phyloP scores from a whole-genome alignment of 768 basidiomycete species.

The Lactifluus echinatus region DNA sequence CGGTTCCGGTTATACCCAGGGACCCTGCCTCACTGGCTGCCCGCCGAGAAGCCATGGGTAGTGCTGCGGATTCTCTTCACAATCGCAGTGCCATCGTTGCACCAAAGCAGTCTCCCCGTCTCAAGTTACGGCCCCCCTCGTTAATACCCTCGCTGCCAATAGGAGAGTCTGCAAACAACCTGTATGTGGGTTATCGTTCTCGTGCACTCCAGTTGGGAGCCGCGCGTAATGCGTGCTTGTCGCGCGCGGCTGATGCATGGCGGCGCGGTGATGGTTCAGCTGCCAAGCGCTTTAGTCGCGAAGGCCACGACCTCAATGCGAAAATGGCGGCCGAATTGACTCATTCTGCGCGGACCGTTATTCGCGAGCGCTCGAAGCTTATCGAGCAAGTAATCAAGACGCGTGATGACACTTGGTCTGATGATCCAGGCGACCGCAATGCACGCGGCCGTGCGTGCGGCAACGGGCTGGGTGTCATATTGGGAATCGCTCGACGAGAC shows the following conservation, averaged over 20 bases:
- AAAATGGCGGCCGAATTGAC: slow-evolving; percentile 86
- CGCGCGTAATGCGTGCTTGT: slow-evolving; percentile 88
- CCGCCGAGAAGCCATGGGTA: slow-evolving; percentile 50
- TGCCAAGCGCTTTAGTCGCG: slow-evolving; percentile 88
- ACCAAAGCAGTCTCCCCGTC: slow-evolving; percentile 72
- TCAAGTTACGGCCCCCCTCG: slow-evolving; percentile 74
- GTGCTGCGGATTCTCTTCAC: slow-evolving; percentile 52
- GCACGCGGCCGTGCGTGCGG: slow-evolving; percentile 69
- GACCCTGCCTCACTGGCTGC: slow-evolving; percentile 36
- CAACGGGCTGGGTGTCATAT: slow-evolving; percentile 72
- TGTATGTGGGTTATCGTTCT: slow-evolving; percentile 87
- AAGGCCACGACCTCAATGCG: slow-evolving; percentile 88
- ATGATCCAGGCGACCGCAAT: slow-evolving; percentile 74
- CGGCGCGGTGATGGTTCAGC: slow-evolving; percentile 90
- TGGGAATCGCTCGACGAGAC: slow-evolving; percentile 72
- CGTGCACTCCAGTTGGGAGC: slow-evolving; percentile 89
- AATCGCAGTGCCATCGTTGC: slow-evolving; percentile 64
- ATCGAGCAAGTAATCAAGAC: slow-evolving; percentile 67
- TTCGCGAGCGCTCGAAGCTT: slow-evolving; percentile 69
- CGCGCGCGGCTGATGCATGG: slow-evolving; percentile 95
- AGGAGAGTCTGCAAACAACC: slow-evolving; percentile 63
- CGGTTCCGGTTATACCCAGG: slow-evolving; percentile 24
- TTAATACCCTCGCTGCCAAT: slow-evolving; percentile 86
- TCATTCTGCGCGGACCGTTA: slow-evolving; percentile 75
- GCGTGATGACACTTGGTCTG: slow-evolving; percentile 68